Evolutionary conservation across 192 early-diverging fungal genomes (phyloP).

Genomic region (Entomortierella lignicola): DNA sequence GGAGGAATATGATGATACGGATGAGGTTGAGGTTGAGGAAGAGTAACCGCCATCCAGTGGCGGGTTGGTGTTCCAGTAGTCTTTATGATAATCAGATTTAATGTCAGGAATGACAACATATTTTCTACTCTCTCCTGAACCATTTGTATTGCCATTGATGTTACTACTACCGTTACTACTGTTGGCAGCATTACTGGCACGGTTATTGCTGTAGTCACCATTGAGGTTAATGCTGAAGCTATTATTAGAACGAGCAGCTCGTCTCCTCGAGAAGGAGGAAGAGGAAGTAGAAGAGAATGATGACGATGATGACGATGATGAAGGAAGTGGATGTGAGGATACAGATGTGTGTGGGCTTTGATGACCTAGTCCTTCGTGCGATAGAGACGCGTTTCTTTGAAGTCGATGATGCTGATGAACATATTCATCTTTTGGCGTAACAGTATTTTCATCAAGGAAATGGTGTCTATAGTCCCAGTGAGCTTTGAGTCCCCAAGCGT

Average conservation of each 20-base stretch:
- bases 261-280: slow-evolving; percentile 39
- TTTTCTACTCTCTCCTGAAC: not conserved
- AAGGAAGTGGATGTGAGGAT: slow-evolving; percentile 14
- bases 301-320: slow-evolving; percentile 37
- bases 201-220: slow-evolving; percentile 8
- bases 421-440: slow-evolving; percentile 49
- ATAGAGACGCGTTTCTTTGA: slow-evolving; percentile 23
- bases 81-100: slow-evolving; percentile 26
- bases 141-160: slow-evolving; percentile 4
- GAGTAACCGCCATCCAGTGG: slow-evolving; percentile 45
- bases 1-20: slow-evolving; percentile 29
- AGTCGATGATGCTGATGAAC: slow-evolving; percentile 46
- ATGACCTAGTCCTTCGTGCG: slow-evolving; percentile 11
- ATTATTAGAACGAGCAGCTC: slow-evolving; percentile 11
- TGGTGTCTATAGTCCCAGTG: slow-evolving; percentile 45
- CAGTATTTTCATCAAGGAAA: slow-evolving; percentile 45
- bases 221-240: slow-evolving; percentile 17
- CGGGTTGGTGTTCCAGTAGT: slow-evolving; percentile 51
- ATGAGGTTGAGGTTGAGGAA: slow-evolving; percentile 27
- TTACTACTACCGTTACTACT: not conserved
- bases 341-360: slow-evolving; percentile 22
- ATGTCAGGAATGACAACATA: slow-evolving; percentile 12
- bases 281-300: slow-evolving; percentile 28
- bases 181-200: not conserved
- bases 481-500: slow-evolving; percentile 36